Evolutionary conservation across 2,329 filamentous ascomycete species (phyloP), one percentile per base, ranked within the genome.

Genomic region (Gnomoniopsis smithogilvyi): DNA sequence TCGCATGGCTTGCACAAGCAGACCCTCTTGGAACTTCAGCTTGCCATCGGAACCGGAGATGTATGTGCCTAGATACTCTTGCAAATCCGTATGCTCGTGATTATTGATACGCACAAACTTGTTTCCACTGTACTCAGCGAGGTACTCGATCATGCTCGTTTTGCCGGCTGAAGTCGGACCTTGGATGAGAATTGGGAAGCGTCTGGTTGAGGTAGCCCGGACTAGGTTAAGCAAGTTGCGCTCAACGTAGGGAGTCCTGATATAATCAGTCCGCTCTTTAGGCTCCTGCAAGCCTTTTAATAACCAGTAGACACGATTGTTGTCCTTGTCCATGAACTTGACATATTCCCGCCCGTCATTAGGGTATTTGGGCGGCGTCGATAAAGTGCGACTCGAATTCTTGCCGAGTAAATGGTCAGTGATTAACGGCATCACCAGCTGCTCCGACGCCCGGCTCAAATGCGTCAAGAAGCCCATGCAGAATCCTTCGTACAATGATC

Each of bases 81-180:
- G 95, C 41, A 99, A 78, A 72, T 99, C 95, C 0, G 95, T 99
- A 69, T 99, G 95, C 70, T 99, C 96, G 73, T 99, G 95, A 66
- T 99, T 99, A 76, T 99, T 99, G 79, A 99, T 99, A 61, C 95
- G 87, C 47, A 99, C 92, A 69, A 98, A 99, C 69, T 91, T 95
- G 71, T 99, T 96, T 3, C 96, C 95, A 33, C 92, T 98, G 57
- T 91, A 89, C 68, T 96, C 95, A n/a, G 96, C 94, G 41, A 99
- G 82, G 70, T 96, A 97, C 73, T 98, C 94, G 46, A 99, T 96
- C 95, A 99, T 99, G 73, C 94, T 98, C 0, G 95, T 99, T 75
- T 99, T 99, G 64, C 95, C 95, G 14, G 94, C 91, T 6, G 96
- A 99, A 0, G 95, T 99, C 14, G 96, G 95, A 3, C 95, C 95